These are phyloP conservation scores for Lodderomyces theae DNA, from an alignment of 1,139 yeast genomes.

Conservation along the genomic window DNA sequence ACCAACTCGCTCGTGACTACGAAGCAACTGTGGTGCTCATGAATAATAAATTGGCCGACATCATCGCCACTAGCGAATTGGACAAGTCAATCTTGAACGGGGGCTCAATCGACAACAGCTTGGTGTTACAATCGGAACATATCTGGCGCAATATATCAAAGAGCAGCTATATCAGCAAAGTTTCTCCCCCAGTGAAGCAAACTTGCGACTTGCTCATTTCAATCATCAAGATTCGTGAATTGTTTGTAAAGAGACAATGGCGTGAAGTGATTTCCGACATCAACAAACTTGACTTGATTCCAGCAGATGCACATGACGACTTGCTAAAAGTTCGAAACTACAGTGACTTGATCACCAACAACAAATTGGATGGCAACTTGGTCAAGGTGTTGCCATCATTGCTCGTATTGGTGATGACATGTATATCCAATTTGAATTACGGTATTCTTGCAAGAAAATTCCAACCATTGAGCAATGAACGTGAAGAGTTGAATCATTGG, in stretches of 20 bases:
- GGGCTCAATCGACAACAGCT: constrained; percentile 45
- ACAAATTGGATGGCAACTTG: constrained; percentile 64
- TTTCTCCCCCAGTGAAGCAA: constrained; percentile 50
- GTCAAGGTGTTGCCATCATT: constrained; percentile 79
- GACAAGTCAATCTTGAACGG: constrained; percentile 53
- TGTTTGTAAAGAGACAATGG: constrained; percentile 59
- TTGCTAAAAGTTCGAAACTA: constrained; percentile 34
- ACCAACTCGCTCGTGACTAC: constrained; percentile 86
- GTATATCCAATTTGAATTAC: constrained; percentile 61
- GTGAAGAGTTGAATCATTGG: constrained; percentile 52
- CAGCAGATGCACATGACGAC: constrained; percentile 47
- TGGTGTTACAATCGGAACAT: constrained; percentile 58
- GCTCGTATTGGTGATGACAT: constrained; percentile 77
- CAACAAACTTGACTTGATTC: constrained; percentile 63
- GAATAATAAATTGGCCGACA: constrained; percentile 77
- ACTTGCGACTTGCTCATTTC: constrained; percentile 65
- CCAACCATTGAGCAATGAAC: constrained; percentile 51
- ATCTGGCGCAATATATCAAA: constrained; percentile 52
- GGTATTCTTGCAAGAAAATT: constrained; percentile 46
- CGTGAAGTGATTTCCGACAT: constrained; percentile 57
- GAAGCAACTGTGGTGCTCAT: constrained; percentile 78
- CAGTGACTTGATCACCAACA: constrained; percentile 42
- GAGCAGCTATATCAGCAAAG: constrained; percentile 47
- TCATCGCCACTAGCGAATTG: constrained; percentile 69
- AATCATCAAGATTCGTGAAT: constrained; percentile 65